Evolutionary conservation across 2,329 filamentous ascomycete species (phyloP), one percentile per base, ranked within the genome.

Genomic region (Bipolaris sorokiniana): DNA sequence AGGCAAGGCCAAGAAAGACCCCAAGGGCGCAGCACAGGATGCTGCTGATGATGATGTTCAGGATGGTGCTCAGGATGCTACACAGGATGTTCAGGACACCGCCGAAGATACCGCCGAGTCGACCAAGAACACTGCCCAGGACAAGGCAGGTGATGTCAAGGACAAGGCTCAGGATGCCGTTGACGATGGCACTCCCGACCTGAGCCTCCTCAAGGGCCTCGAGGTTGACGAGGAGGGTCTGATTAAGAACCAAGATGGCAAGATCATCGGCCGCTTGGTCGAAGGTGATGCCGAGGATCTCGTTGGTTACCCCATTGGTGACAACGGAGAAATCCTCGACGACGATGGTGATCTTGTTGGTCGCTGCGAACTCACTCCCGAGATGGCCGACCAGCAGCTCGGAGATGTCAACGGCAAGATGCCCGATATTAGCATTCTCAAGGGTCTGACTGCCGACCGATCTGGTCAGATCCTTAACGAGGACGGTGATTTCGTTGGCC

Each of bases 261-360:
- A 82, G 48, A 66, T 75, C 3, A 71, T 84, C 51, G 82, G 80
- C 52, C 77, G 77, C 48, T 79, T 83, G 40, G 79, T 78, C 28
- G 82, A 84, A 66, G 82, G 81, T 56, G 81, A 83, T 54, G 81
- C 81, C 20, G 81, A 83, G 67, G 81, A 83, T 58, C 80, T 83
- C 44, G 78, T 74, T 48, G 82, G 82, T 34, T 83, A 83, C 67
- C 76, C 75, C 15, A 82, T 83, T 56, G 82, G 82, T 54, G 79
- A 83, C 36, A 77, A 84, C 13, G 83, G 83, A 55, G 82, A 84
- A 64, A 84, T 85, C 28, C 78, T 85, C 22, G 81, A 84, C 56
- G 81, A 84, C 40, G 80, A 83, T 58, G 83, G 83, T 22, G 80
- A 83, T 61, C 79, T 84, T 22, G 81, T 85, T 46, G 83, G 83